Evolutionary conservation across 495 filamentous ascomycete species (phyloP).

Genomic region (Penicillium simplicissimum): DNA sequence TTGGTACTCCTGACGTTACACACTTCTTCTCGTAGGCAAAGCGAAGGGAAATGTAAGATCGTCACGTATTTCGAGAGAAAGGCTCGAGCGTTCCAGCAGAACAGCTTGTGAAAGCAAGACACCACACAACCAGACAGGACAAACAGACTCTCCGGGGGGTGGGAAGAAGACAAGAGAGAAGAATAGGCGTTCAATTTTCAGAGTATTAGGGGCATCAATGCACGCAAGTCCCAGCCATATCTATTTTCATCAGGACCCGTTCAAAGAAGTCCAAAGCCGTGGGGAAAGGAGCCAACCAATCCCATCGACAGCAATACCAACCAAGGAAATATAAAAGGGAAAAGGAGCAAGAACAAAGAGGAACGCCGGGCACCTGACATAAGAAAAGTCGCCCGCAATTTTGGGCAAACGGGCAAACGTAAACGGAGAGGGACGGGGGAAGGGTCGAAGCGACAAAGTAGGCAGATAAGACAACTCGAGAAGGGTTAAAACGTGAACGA

Average conservation of each 20-base stretch:
- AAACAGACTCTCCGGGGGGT: not conserved
- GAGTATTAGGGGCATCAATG: slow-evolving; percentile 7
- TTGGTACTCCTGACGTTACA: too few species aligned
- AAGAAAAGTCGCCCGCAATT: slow-evolving; percentile 32
- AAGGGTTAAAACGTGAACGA: slow-evolving; percentile 31
- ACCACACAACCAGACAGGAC: not conserved
- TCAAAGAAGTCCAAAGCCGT: not conserved
- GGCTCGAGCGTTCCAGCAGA: not conserved
- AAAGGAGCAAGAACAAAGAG: not conserved
- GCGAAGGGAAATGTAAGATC: not conserved
- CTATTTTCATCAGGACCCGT: not conserved
- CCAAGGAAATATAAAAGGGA: not conserved
- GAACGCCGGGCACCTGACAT: slow-evolving; percentile 25
- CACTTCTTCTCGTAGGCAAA: not conserved
- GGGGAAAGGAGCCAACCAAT: not conserved
- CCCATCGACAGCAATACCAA: not conserved
- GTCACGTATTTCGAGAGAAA: not conserved
- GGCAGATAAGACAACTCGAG: slow-evolving; percentile 5
- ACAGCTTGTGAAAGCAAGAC: too few species aligned
- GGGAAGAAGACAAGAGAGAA: not conserved
- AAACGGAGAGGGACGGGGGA: not conserved
- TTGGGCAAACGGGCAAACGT: not conserved
- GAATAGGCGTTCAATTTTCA: not conserved
- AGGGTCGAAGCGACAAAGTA: not conserved
- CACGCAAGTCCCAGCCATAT: not conserved